phyloP scores from a whole-genome alignment of 768 basidiomycete species.

The Clathrus columnatus region DNA sequence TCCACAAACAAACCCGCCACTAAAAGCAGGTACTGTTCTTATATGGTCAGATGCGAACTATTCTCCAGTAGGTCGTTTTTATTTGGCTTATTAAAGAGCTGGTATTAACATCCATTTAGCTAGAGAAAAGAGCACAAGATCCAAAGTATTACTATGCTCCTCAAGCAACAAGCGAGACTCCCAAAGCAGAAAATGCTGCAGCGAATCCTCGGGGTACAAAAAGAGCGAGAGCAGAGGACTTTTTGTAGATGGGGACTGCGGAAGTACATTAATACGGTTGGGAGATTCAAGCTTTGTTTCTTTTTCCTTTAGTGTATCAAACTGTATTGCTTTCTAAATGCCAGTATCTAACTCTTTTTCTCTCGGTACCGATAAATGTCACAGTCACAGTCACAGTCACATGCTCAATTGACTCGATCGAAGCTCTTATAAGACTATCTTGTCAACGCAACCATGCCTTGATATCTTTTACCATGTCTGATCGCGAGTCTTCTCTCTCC shows the following conservation, averaged over 20 bases:
- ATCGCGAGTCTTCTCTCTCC: background rate
- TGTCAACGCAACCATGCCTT: too few species aligned
- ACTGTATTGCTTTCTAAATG: background rate
- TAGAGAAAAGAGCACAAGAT: constrained; percentile 65
- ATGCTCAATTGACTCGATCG: too few species aligned
- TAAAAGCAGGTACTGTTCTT: constrained; percentile 68
- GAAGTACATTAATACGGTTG: too few species aligned
- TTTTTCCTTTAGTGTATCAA: background rate
- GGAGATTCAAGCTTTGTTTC: background rate
- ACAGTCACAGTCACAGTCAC: too few species aligned
- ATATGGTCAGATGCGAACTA: constrained; percentile 75
- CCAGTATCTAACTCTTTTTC: too few species aligned
- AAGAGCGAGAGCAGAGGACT: constrained; percentile 80
- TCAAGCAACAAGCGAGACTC: constrained; percentile 25
- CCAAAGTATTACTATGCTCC: constrained; percentile 52
- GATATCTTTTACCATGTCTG: too few species aligned
- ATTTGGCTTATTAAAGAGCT: background rate
- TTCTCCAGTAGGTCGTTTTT: constrained; percentile 49
- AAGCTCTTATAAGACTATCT: too few species aligned
- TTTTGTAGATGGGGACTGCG: constrained; percentile 52
- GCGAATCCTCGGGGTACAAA: constrained; percentile 73
- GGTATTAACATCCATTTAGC: constrained; percentile 33
- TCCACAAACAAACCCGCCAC: constrained; percentile 57
- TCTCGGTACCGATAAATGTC: too few species aligned
- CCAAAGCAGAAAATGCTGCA: constrained; percentile 22